Base-by-base conservation (phyloP, 345 rosid species). In the Gossypium arboreum region DNA sequence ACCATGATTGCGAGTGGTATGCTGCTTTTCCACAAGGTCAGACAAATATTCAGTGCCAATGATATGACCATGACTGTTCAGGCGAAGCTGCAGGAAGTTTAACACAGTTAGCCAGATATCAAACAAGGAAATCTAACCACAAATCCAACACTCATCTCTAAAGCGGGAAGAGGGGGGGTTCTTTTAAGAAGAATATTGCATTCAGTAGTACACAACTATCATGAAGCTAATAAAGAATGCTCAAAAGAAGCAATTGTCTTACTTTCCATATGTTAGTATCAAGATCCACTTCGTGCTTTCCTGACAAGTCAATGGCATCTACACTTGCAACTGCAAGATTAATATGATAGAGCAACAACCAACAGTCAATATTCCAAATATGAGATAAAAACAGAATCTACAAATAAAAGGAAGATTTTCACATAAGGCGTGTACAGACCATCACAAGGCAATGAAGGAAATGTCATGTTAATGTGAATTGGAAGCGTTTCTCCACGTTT, bases 221-320 rank as follows among this genome's bases (percentile, higher is more conserved):
- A 67, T 20, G 8, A 68, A 68, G 41, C 17, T 20, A 47, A 73
- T 15, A 44, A 15, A 59, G 52, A 12, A 34, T 15, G 15, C 61
- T 22, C 68, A 72, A 43, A 57, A 41, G 48, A 25, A 69, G 58
- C 17, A 66, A 59, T 24, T 25, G 17, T 64, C 83, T 80, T 86
- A 96, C 99, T 83, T 96, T 96, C 99, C 98, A 96, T 80, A 96
- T 89, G 81, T 86, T 93, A 68, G 98, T 96, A 80, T 93, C 97
- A 11, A 96, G 97, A 87, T 96, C 99, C 69, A 96, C 99, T 92
- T 96, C 98, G 82, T 96, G 99, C 85, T 93, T 96, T 74, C 99
- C 99, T 4, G 99, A 96, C 99, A 96, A 92, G 81, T 96, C 98
- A 83, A 93, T 93, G 73, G 99, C 99, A 83, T 96, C 99, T 70